These are phyloP conservation scores for Phytophthora pseudosyringae DNA, from an alignment of 352 stramenopile species.

Conservation along the genomic window DNA sequence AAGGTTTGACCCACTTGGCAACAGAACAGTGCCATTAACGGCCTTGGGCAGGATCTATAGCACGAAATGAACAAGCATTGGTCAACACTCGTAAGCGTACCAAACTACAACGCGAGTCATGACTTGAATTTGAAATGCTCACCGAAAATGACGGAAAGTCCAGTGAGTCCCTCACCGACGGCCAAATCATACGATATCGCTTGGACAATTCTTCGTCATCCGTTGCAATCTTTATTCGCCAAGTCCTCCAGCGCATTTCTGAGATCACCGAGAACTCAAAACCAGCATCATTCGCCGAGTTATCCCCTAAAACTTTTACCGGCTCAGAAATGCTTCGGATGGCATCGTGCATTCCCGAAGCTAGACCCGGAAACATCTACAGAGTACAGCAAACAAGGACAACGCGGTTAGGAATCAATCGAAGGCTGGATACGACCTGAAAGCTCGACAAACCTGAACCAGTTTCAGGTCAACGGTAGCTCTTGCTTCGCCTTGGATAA, in stretches of 20 bases:
- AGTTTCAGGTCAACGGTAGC: constrained; percentile 14
- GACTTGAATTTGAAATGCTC: constrained; percentile 6
- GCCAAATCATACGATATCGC: constrained; percentile 34
- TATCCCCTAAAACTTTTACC: background rate
- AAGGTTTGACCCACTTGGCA: constrained; percentile 13
- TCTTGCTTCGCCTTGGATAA: constrained; percentile 10
- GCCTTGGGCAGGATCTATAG: constrained; percentile 16
- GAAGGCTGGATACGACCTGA: background rate
- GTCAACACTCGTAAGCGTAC: background rate
- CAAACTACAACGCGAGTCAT: background rate
- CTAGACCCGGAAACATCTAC: constrained; percentile 50
- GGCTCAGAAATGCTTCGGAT: constrained; percentile 41
- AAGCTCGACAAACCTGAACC: constrained; percentile 16
- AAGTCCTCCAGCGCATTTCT: constrained; percentile 37
- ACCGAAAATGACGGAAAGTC: constrained; percentile 34
- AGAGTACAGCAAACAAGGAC: background rate
- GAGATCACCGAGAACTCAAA: constrained; percentile 44
- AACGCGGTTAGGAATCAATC: constrained; percentile 3
- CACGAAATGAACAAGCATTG: background rate
- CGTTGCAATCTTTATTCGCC: constrained; percentile 24
- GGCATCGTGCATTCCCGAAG: constrained; percentile 30
- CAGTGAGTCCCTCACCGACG: constrained; percentile 52
- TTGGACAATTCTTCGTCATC: constrained; percentile 1
- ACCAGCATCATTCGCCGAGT: background rate
- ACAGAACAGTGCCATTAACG: constrained; percentile 10